Conservation (phyloP, 1,284 basidiomycete genomes). For the Heimioporus punctisporus region DNA sequence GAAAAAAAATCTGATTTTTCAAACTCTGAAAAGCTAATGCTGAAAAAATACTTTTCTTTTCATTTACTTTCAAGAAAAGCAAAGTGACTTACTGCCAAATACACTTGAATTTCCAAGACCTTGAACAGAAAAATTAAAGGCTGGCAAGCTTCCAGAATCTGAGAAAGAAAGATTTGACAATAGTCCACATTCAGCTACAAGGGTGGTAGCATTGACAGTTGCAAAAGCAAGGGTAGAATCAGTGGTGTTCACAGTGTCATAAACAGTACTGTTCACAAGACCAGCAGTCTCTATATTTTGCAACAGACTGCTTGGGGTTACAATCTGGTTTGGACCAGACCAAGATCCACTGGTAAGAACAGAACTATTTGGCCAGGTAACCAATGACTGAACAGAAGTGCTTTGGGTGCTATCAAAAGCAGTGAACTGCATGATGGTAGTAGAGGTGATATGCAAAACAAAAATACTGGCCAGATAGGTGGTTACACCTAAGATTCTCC, state of each 20-base stretch:
- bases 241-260: neutral
- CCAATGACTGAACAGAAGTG: neutral
- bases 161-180: slow-evolving; percentile 5
- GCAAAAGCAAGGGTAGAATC: neutral
- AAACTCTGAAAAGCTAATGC: neutral
- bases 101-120: neutral
- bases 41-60: neutral
- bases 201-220: slow-evolving; percentile 9
- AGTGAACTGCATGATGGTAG: slow-evolving; percentile 14
- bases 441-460: slow-evolving; percentile 5
- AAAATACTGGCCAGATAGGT: slow-evolving; percentile 6
- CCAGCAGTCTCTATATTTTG: neutral
- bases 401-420: slow-evolving; percentile 2
- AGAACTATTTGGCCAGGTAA: neutral
- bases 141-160: neutral
- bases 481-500: slow-evolving; percentile 6
- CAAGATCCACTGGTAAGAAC: neutral
- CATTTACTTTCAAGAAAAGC: neutral
- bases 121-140: neutral
- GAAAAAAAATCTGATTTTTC: neutral
- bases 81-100: neutral
- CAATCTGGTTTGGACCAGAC: neutral
- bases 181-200: slow-evolving; percentile 1
- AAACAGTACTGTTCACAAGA: neutral
- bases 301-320: neutral